phyloP scores from a whole-genome alignment of 1,284 basidiomycete genomes.

The Ceratobasidium sp. region DNA sequence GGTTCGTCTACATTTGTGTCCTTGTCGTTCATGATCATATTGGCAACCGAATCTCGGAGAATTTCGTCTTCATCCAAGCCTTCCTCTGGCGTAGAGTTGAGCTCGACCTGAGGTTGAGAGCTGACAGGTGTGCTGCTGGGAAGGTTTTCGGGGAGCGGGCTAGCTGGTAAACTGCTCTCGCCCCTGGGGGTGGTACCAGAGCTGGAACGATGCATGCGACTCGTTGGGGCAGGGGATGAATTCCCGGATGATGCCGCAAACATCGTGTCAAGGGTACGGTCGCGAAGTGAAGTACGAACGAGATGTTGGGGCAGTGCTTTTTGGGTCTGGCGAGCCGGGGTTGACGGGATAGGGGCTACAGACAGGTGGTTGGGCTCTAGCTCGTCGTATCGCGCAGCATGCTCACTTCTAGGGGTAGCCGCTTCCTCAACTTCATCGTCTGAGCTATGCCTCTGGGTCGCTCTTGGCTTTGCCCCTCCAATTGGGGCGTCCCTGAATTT shows the following conservation, averaged over 20 bases:
- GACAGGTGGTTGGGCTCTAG: neutral
- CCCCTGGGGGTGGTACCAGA: neutral
- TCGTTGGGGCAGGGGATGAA: slow-evolving; percentile 19
- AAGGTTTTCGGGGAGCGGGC: slow-evolving; percentile 47
- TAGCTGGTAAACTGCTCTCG: slow-evolving; percentile 47
- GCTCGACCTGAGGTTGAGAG: neutral
- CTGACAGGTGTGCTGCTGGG: slow-evolving; percentile 1
- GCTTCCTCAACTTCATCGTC: slow-evolving; percentile 31
- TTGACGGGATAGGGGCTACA: slow-evolving; percentile 53
- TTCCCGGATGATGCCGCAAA: slow-evolving; percentile 56
- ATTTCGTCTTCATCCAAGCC: slow-evolving; percentile 38
- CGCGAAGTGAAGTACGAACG: slow-evolving; percentile 88
- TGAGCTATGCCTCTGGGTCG: neutral
- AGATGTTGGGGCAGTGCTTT: slow-evolving; percentile 84
- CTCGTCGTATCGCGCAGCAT: slow-evolving; percentile 1
- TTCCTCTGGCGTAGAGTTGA: slow-evolving; percentile 17
- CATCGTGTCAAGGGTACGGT: slow-evolving; percentile 95
- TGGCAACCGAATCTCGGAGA: slow-evolving; percentile 39
- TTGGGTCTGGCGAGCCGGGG: slow-evolving; percentile 56
- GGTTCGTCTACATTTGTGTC: slow-evolving; percentile 42
- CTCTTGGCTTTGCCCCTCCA: slow-evolving; percentile 55
- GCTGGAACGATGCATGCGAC: slow-evolving; percentile 58
- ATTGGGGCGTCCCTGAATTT: neutral
- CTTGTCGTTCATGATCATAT: slow-evolving; percentile 40
- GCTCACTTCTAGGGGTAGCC: slow-evolving; percentile 9